These are phyloP conservation scores for Fagus sylvatica DNA, from an alignment of 306 rosid genomes.

Conservation along the genomic window DNA sequence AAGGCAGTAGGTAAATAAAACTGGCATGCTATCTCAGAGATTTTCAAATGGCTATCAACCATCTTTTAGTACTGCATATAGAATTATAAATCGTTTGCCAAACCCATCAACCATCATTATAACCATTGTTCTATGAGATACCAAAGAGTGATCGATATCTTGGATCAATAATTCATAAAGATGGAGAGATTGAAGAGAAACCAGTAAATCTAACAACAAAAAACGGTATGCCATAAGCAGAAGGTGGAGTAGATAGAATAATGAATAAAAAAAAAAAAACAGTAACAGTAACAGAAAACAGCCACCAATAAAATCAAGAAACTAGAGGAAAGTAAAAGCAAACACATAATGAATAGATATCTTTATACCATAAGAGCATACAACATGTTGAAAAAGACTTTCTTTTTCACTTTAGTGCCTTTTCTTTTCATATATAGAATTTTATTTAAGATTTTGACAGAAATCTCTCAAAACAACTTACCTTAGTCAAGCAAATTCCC, in stretches of 20 bases:
- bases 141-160: too few relatives aligned
- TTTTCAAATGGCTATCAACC: background rate
- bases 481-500: constrained; percentile 80
- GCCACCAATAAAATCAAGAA: too few relatives aligned
- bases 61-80: background rate
- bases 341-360: background rate
- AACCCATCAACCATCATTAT: background rate
- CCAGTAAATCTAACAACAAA: background rate
- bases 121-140: background rate
- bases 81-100: background rate
- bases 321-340: background rate
- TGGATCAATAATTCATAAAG: too few relatives aligned
- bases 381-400: background rate
- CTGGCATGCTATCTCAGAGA: background rate
- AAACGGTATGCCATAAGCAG: background rate
- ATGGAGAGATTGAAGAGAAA: background rate
- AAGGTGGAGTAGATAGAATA: background rate
- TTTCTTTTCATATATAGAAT: background rate
- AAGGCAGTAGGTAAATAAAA: background rate
- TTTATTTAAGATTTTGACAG: constrained; percentile 11
- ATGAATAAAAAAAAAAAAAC: too few relatives aligned
- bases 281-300: too few relatives aligned
- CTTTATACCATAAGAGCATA: background rate
- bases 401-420: background rate
- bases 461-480: constrained; percentile 24